phyloP scores from a whole-genome alignment of 2,329 filamentous ascomycete genomes.

The Simplicillium aogashimaense region DNA sequence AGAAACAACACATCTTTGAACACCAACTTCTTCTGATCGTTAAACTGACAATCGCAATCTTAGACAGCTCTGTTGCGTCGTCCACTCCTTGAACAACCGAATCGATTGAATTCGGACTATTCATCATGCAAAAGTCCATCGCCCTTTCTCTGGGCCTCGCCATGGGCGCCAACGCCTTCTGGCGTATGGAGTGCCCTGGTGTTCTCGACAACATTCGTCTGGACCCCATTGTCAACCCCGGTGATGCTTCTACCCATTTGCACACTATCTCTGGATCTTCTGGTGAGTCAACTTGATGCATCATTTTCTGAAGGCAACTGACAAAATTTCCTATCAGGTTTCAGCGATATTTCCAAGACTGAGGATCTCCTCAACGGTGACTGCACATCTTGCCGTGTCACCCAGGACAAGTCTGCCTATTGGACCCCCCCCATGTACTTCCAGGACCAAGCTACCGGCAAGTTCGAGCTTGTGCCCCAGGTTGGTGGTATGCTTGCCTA shows the following conservation, averaged over 20 bases:
- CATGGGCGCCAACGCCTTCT: slow-evolving; percentile 56
- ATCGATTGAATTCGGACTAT: slow-evolving; percentile 15
- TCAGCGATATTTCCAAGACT: slow-evolving; percentile 47
- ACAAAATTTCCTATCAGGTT: slow-evolving; percentile 36
- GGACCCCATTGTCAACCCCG: slow-evolving; percentile 64
- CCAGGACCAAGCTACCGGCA: slow-evolving; percentile 50
- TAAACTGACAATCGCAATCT: neutral
- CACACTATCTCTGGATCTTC: slow-evolving; percentile 69
- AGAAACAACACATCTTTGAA: too few relatives aligned
- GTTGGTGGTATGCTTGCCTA: slow-evolving; percentile 82
- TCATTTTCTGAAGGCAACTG: neutral
- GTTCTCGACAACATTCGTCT: slow-evolving; percentile 60
- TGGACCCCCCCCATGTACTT: slow-evolving; percentile 80
- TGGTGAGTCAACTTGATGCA: slow-evolving; percentile 43
- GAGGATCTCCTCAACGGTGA: slow-evolving; percentile 47
- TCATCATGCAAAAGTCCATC: slow-evolving; percentile 22
- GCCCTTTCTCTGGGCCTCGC: slow-evolving; percentile 22
- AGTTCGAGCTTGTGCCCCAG: slow-evolving; percentile 60
- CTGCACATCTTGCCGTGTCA: slow-evolving; percentile 75
- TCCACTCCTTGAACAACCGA: slow-evolving; percentile 18
- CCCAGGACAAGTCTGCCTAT: slow-evolving; percentile 78
- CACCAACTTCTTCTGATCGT: neutral
- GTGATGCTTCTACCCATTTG: slow-evolving; percentile 50
- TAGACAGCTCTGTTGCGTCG: slow-evolving; percentile 25
- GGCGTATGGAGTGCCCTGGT: slow-evolving; percentile 78